Evolutionary conservation across 495 filamentous ascomycete species (phyloP).

Genomic region (Beverwykella pulmonaria): DNA sequence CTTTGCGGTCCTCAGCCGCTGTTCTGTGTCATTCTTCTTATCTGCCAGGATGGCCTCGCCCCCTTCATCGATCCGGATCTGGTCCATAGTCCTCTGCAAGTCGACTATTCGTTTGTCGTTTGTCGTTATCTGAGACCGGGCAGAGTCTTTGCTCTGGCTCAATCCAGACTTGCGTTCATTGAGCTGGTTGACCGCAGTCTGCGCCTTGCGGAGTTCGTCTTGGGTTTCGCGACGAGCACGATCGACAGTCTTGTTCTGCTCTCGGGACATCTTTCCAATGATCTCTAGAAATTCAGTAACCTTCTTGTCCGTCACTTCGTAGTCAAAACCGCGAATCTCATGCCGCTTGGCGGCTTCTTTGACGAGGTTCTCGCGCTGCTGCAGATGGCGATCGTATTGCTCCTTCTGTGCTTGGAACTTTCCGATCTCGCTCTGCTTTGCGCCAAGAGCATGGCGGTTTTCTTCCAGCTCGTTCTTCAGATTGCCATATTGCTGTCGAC

Average conservation of each 20-base stretch:
- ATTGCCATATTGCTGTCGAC: constrained; percentile 63
- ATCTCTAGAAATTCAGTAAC: constrained; percentile 77
- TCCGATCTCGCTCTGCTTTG: constrained; percentile 81
- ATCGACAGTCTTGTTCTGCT: constrained; percentile 77
- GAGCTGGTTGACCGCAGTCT: constrained; percentile 67
- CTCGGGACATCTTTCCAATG: constrained; percentile 70
- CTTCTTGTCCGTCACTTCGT: constrained; percentile 70
- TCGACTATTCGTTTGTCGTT: constrained; percentile 67
- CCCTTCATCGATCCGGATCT: constrained; percentile 81
- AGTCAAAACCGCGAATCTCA: constrained; percentile 81
- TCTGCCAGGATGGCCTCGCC: constrained; percentile 72
- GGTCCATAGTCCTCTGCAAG: constrained; percentile 67
- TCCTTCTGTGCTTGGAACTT: constrained; percentile 83
- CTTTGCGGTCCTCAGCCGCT: constrained; percentile 63
- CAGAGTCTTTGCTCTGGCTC: constrained; percentile 68
- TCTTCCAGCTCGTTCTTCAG: constrained; percentile 65
- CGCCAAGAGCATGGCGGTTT: constrained; percentile 59
- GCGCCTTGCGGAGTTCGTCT: constrained; percentile 67
- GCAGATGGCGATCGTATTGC: constrained; percentile 78
- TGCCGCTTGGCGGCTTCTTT: constrained; percentile 77
- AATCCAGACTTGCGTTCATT: constrained; percentile 67
- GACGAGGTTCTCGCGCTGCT: constrained; percentile 68
- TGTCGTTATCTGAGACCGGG: constrained; percentile 66
- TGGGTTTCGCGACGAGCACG: constrained; percentile 71
- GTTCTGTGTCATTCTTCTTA: constrained; percentile 68